Evolutionary conservation across 2,329 filamentous ascomycete species (phyloP), one percentile per base, ranked within the genome.

Genomic region (Penicillium sp.): DNA sequence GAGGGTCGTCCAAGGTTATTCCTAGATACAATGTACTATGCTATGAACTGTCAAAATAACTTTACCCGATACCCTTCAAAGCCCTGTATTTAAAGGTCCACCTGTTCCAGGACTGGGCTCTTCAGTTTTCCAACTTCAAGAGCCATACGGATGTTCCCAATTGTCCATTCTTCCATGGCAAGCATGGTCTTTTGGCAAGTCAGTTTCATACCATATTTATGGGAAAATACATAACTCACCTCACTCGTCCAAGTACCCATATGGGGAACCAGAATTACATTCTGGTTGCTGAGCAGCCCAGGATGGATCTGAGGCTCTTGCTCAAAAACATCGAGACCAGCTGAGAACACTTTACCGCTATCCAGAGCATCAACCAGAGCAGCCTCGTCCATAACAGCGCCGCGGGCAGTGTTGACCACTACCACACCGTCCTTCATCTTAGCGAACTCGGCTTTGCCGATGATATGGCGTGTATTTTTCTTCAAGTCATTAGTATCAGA

Each of bases 241-340:
- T 89, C 90, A 29, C 86, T 77, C 0, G 89, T 93, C 81, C 84
- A 91, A 0, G 91, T 95, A 0, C 91, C 91, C 89, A 95, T 90
- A 73, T 95, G 91, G 50, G 91, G 91, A 36, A 95, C 76, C 29
- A 96, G 79, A 66, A 93, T 79, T 23, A 90, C 89, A 64, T 85
- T 83, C 2, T 84, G 84, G 69, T 93, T 92, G 16, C 78, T 76
- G 15, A 92, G 65, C 41, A 95, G 78, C 1, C 87, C 89, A 0
- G 86, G 86, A 68, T 94, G 89, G 29, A 95, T 78, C 57, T 84
- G 80, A 0, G 91, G 91, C 73, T 95, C 91, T 38, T 92, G 80
- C 70, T 95, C 91, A 68, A 87, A 95, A 49, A 95, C 91, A 70
- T 95, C 91, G 5, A 95, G 80, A 1, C 91, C 91, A 15, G 80